Evolutionary conservation across 345 rosid genomes (phyloP).

Genomic region (Cardamine occulta): DNA sequence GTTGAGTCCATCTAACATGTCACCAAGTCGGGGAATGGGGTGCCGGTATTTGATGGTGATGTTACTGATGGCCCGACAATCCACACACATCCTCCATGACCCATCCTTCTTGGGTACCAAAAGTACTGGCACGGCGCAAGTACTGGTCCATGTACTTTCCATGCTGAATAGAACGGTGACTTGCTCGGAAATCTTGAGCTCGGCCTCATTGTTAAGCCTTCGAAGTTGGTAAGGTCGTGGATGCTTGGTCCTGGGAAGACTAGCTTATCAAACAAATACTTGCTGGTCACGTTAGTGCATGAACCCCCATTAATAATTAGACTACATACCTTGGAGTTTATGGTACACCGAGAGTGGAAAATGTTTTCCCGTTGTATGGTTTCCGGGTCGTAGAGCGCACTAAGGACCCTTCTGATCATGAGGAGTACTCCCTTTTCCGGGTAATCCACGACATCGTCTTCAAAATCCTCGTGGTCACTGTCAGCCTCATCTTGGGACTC

Average conservation of each 20-base stretch:
- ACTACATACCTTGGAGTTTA: neutral
- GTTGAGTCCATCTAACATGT: neutral
- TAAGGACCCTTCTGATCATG: neutral
- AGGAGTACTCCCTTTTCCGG: constrained; percentile 31
- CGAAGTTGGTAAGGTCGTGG: fast-evolving
- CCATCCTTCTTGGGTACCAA: neutral
- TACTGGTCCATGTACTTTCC: neutral
- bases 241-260: neutral
- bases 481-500: neutral
- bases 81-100: neutral
- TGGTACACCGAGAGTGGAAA: fast-evolving
- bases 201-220: neutral
- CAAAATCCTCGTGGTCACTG: fast-evolving
- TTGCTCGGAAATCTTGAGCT: neutral
- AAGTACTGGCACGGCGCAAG: neutral
- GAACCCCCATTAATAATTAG: neutral
- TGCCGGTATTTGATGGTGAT: neutral
- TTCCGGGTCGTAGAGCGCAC: fast-evolving
- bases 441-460: neutral
- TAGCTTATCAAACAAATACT: neutral
- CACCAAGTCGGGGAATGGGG: neutral
- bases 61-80: neutral
- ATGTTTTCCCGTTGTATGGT: neutral
- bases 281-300: neutral
- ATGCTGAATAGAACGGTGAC: neutral